Evolutionary conservation across 192 early-diverging fungal genomes (phyloP), one percentile per base, ranked within the genome.

Genomic region (Umbelopsis ramanniana): DNA sequence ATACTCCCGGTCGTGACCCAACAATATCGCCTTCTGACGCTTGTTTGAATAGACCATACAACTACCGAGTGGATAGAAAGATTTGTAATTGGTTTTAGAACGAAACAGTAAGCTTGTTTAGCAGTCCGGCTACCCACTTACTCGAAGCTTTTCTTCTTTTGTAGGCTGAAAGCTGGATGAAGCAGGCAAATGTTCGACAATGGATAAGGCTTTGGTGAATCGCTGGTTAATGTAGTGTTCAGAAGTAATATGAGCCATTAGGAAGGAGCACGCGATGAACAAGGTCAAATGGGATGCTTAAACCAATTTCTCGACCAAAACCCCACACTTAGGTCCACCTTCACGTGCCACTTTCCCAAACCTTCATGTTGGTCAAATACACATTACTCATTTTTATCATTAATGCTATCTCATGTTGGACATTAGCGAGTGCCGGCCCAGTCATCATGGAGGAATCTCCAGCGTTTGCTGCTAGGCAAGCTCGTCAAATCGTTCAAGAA

Each of bases 31-130:
- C 84, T 22, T 76, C 63, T 6, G 84, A 82, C 15, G 78, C 83
- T 76, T 86, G 84, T 48, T 86, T 86, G 66, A 84, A 86, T 15
- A 81, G 67, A 11, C 80, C 80, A 76, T 86, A 86, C 19, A 86
- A 68, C 82, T 85, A 72, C 17, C 29, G 35, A n/a, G n/a, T n/a
- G 19, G 15, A n/a, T 50, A 50, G 1, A n/a, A 0, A 63, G 6
- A 5, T 3, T 35, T 63, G 0, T 0, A 37, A 19, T 38, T 54
- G 53, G n/a, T 54, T 23, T 22, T 6, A 14, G 12, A 54, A 54
- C 26, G 11, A 37, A 63, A 37, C 26, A 35, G 15, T n/a, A 17
- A 3, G 48, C 48, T 17, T 6, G 48, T 50, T 50, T 17, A 21
- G 15, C 48, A 50, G n/a, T 43, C 40, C 54, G 10, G 40, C n/a